phyloP scores from a whole-genome alignment of 352 stramenopile species.

The Globisporangium solare region DNA sequence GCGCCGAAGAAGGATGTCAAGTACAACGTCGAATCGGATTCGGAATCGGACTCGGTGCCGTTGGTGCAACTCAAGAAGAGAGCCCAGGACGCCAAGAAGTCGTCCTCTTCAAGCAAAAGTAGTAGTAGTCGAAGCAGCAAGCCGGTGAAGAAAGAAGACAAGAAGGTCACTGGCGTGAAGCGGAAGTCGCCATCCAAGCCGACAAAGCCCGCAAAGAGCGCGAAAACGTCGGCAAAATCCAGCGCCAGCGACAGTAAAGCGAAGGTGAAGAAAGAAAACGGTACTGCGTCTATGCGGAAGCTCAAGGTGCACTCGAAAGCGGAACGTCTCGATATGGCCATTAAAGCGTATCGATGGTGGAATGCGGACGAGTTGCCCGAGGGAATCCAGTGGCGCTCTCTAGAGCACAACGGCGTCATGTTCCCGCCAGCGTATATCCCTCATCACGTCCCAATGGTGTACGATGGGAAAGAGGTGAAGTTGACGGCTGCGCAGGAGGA shows the following conservation, averaged over 20 bases:
- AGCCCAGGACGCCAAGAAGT: conserved; percentile 3
- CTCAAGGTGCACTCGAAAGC: conserved; percentile 93
- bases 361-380: conserved; percentile 92
- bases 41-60: conserved; percentile 76
- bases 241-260: conserved; percentile 33
- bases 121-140: conserved; percentile 22
- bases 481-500: conserved; percentile 95
- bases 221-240: conserved; percentile 38
- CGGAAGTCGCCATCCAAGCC: conserved; percentile 34
- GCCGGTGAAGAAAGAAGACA: conserved; percentile 39
- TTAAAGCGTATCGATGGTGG: conserved; percentile 99
- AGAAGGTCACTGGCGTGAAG: conserved; percentile 31
- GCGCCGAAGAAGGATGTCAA: conserved; percentile 28
- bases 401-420: conserved; percentile 98
- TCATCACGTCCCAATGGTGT: conserved; percentile 94
- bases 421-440: conserved; percentile 96
- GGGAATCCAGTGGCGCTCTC: conserved; percentile 97
- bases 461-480: conserved; percentile 91
- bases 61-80: conserved; percentile 83
- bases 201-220: conserved; percentile 30
- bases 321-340: conserved; percentile 94
- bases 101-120: conserved; percentile 9
- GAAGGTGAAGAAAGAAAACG: conserved; percentile 46
- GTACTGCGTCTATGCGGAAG: conserved; percentile 53
- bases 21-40: conserved; percentile 41